Base-by-base conservation (phyloP, 2,329 filamentous ascomycete genomes). In the Blastomyces gilchristii region DNA sequence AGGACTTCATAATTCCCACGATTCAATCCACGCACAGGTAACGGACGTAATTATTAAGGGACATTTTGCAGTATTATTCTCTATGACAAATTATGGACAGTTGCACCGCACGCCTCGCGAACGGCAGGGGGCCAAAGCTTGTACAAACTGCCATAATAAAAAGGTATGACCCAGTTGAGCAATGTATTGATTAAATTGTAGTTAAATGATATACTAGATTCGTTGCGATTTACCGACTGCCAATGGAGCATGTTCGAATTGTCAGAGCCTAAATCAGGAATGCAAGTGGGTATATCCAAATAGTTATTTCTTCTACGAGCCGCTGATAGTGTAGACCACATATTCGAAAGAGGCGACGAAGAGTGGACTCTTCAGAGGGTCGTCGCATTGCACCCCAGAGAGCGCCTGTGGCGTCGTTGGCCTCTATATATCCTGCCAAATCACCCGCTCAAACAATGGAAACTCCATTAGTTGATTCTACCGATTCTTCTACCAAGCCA, bases 111-210 rank as follows among this genome's bases (percentile, higher is more conserved):
- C 34, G 59, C 49, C 47, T 41, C 49, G 59, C 50, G 47, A 52
- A 28, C 31, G 49, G 59, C 59, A 58, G 50, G 61, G 61, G 34
- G 39, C 61, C n/a, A 56, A 58, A 25, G 61, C 60, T 18, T 62
- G 60, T 39, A 53, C 60, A 22, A 58, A 58, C 45, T 62, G 61
- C 18, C 61, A 62, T 18, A 62, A 58, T 31, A 45, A 41, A 58
- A 62, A 62, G 43, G 61, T 58, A 41, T 12, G 14, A 16, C 22
- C 2, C 22, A 11, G 18, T 37, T 22, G 31, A 25, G 14, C 45
- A 22, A 28, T 61, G n/a, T n/a, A 25, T 25, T 4, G 7, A 52
- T 25, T 12, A 2, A 25, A 28, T 52, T 28, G 9, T 39, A 39
- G 37, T 39, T 39, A 39, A 39, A 12, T 52, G 25, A 57, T 25